Percentiles rank a stretch among this genome's conserved stretches.
phyloP scores from a whole-genome alignment of 163 green algal species.

The Chlamydomonas reinhardtii region DNA sequence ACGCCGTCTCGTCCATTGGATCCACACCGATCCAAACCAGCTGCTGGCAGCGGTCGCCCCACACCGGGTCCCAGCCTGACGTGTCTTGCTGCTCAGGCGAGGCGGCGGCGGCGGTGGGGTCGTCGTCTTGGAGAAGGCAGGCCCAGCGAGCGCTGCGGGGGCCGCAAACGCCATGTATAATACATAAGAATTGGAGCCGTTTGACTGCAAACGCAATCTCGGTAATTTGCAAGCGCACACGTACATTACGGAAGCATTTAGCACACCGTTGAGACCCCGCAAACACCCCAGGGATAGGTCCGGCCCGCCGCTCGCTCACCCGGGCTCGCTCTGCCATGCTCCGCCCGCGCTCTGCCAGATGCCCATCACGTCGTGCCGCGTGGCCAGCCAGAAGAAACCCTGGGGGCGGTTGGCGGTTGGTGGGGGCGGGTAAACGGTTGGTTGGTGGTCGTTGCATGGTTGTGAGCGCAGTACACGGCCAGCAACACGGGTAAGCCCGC shows the following conservation, averaged over 20 bases:
- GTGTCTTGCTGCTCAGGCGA: neutral
- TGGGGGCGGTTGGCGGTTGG: conserved; percentile 14
- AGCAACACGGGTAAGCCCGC: no score
- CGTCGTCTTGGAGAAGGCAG: conserved; percentile 34
- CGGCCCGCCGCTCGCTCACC: conserved; percentile 53
- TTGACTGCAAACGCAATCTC: no score
- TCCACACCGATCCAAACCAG: conserved; percentile 70
- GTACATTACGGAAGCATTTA: no score
- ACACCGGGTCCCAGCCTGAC: conserved; percentile 58
- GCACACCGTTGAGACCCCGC: no score
- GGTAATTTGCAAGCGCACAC: no score
- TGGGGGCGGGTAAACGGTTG: neutral
- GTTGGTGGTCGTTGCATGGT: neutral
- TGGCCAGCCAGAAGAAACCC: conserved; percentile 76
- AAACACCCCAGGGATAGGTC: no score
- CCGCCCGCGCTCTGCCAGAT: conserved; percentile 71
- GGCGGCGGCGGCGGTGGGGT: neutral
- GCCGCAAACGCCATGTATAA: neutral
- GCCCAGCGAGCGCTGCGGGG: conserved; percentile 56
- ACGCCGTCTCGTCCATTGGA: conserved; percentile 67
- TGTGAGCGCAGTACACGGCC: neutral
- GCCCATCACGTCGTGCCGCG: conserved; percentile 72
- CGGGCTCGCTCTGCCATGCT: conserved; percentile 71
- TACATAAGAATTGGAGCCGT: no score
- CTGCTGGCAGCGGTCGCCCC: conserved; percentile 79